Base-by-base conservation (phyloP, 2,329 filamentous ascomycete species). In the Magnaporthiopsis rhizophila region DNA sequence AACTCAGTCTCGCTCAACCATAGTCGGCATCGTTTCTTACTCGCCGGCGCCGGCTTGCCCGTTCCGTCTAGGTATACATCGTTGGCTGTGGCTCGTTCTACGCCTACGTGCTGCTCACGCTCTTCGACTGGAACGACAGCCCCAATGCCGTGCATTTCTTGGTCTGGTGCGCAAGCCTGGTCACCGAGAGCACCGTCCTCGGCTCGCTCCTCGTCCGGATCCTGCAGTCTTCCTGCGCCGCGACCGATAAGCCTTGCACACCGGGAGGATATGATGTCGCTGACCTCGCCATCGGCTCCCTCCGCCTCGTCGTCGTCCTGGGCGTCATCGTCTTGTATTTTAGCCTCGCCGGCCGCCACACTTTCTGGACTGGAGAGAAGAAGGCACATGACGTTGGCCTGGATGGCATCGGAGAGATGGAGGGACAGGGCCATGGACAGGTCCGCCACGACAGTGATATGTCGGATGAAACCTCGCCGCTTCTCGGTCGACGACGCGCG, bases 61-160 rank as follows among this genome's bases (percentile, higher is more conserved):
- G 34, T 12, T 24, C 34, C 38, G 18, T 9, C 30, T 38, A 97
- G 92, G 89, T 96, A 72, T 96, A 96, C 75, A 81, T 96, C 67
- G 85, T 91, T 65, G 91, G 89, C 64, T 89, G 91, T 59, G 89
- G 92, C 69, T 97, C 96, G 80, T 86, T 95, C 68, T 95, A 96
- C 78, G 83, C 90, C 62, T 88, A 97, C 69, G 84, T 97, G 69
- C 83, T 96, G 69, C 89, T 97, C 71, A 92, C 92, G 36, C 84
- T 98, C 65, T 82, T 96, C 71, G 93, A 97, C 75, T 90, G 89
- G 72, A 87, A 86, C 67, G 88, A 91, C 45, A 59, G 65, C 28
- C 95, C 95, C 0, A 93, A 89, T 62, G 80, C 87, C 60, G 87
- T 91, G 63, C 92, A 97, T 76, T 84, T 94, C 64, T 77, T 89